Base-by-base conservation (phyloP, 1,139 yeast genomes). In the Candida frijolesensis region DNA sequence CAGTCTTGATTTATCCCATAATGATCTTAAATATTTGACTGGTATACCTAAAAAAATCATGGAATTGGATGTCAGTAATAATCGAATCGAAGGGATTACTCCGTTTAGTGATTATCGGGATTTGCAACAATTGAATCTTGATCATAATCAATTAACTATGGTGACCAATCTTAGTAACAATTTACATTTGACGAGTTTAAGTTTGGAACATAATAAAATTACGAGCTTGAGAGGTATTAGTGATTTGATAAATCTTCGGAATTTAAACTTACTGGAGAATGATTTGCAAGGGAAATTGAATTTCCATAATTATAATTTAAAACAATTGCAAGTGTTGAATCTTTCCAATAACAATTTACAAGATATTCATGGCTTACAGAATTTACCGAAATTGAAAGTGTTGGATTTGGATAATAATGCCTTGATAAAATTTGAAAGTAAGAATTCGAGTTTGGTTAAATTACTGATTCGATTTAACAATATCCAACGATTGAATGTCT, bases 371-470 rank as follows among this genome's bases (percentile, higher is more conserved):
- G 79, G 78, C 4, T 48, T 81, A 10, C 77, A 76, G 34, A 54
- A 57, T 19, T 59, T 77, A 41, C 64, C 69, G 1, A 62, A 60
- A 16, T 64, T 82, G 52, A 61, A 78, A 34, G 60, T 73, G 5
- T 63, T 82, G 42, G 75, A 79, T 47, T 64, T 72, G 29, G 76
- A 78, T 52, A 78, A 76, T 18, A 82, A 82, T 56, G 58, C 58
- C 12, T 52, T 82, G 35, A 51, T 47, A 9, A 47, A 51, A n/a
- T 53, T 76, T 18, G 47, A 57, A 1, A 66, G 71, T 49, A 40
- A 48, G 1, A 48, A 25, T 32, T 40, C 45, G 1, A 62, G 59
- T 37, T 63, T 82, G 57, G 79, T 75, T 57, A 80, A 80, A 57
- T 59, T 82, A 30, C 59, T 70, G 25, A 49, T 82, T 32, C 78